Conservation (phyloP, 306 rosid genomes). For the Malus domestica region ASM211411v1 NC_041799.1:36676501-36677000, state of each 20-base stretch:
- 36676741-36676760: background rate
- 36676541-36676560: background rate
- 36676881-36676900: constrained; percentile 14
- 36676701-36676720: background rate
- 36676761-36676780: background rate
- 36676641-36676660: background rate
- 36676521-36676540: background rate
- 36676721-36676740: constrained; percentile 4
- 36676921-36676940: background rate
- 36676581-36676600: background rate
- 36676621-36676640: background rate
- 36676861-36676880: background rate
- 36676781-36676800: background rate
- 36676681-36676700: background rate
- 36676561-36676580: background rate
- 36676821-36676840: constrained; percentile 20
- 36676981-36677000: background rate
- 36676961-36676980: background rate
- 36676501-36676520: background rate
- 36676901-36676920: background rate
- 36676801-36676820: constrained; percentile 23
- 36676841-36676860: constrained; percentile 17
- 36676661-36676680: background rate
- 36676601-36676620: background rate
- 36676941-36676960: background rate